Evolutionary conservation across 441 rosid genomes (phyloP).

Genomic region (Raphanus hybrid): DNA sequence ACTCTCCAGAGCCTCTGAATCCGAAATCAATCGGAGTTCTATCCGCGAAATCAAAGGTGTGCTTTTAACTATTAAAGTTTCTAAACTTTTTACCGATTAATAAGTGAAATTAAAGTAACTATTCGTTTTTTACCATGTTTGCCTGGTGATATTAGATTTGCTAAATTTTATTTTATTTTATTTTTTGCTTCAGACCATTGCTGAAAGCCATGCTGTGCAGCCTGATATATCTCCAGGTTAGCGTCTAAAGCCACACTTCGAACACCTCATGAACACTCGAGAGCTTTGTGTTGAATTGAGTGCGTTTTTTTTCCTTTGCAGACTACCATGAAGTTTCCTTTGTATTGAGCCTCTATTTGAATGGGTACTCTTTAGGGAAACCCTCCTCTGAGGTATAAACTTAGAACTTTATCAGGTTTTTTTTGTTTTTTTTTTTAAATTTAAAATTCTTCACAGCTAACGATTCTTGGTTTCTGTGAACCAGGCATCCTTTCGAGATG

Average conservation of each 20-base stretch:
- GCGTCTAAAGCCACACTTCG: constrained; percentile 10
- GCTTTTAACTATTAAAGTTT: no score
- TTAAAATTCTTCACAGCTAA: constrained; percentile 10
- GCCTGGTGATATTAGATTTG: no score
- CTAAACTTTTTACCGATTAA: no score
- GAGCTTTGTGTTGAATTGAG: not conserved
- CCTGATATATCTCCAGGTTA: constrained; percentile 52
- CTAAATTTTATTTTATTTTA: not conserved
- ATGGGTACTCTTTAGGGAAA: constrained; percentile 83
- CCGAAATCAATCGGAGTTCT: constrained; percentile 40
- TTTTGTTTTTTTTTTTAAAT: not conserved
- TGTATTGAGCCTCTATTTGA: constrained; percentile 70
- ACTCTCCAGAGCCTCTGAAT: constrained; percentile 45
- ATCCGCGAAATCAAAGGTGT: constrained; percentile 55
- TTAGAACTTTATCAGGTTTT: constrained; percentile 6
- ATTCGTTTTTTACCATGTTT: no score
- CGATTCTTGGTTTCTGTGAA: constrained; percentile 37
- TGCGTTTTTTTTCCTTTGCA: constrained; percentile 44
- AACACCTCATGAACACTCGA: constrained; percentile 12
- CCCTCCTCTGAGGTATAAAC: constrained; percentile 73
- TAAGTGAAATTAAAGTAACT: not conserved
- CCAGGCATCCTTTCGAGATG: constrained; percentile 62
- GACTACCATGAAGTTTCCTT: constrained; percentile 85
- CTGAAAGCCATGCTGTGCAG: constrained; percentile 42
- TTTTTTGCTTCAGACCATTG: constrained; percentile 50